Percentiles rank a stretch among this genome's conserved stretches.
Evolutionary conservation across 139 green algal species (phyloP).

Genomic region (Astrephomene gubernaculifera): DNA sequence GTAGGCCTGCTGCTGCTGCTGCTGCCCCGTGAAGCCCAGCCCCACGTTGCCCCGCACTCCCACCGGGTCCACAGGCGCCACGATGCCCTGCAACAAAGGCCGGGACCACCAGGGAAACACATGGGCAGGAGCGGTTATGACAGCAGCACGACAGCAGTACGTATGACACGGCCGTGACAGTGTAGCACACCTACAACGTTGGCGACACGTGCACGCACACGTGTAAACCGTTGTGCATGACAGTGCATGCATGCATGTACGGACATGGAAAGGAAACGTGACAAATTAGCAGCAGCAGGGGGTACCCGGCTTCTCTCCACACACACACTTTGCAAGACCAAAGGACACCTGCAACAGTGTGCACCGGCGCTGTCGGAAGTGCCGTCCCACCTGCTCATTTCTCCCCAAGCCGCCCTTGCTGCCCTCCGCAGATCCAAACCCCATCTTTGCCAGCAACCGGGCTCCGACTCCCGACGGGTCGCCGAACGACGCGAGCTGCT

Average conservation of each 20-base stretch:
- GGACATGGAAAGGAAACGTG: no score
- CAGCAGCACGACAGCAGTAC: no score
- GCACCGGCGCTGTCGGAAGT: background rate
- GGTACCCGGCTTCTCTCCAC: no score
- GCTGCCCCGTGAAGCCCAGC: slow-evolving; percentile 58
- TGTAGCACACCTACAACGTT: no score
- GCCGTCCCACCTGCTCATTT: slow-evolving; percentile 55
- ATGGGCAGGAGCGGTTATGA: no score
- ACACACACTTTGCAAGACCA: no score
- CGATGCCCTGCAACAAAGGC: slow-evolving; percentile 63
- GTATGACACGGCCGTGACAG: no score
- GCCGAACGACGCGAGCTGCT: slow-evolving; percentile 51
- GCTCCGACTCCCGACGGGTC: slow-evolving; percentile 73
- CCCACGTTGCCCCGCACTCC: slow-evolving; percentile 43
- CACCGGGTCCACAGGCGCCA: slow-evolving; percentile 57
- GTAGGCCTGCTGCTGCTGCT: slow-evolving; percentile 8
- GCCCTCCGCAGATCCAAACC: slow-evolving; percentile 65
- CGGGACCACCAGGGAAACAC: no score
- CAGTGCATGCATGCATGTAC: no score
- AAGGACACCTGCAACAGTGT: background rate
- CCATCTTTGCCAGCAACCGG: slow-evolving; percentile 81
- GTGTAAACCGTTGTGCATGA: no score
- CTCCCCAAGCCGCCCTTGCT: slow-evolving; percentile 68
- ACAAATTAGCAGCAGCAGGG: no score
- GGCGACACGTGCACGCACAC: no score